Base-by-base conservation (phyloP, 2,329 filamentous ascomycete species). In the Diaporthe destruens region DNA sequence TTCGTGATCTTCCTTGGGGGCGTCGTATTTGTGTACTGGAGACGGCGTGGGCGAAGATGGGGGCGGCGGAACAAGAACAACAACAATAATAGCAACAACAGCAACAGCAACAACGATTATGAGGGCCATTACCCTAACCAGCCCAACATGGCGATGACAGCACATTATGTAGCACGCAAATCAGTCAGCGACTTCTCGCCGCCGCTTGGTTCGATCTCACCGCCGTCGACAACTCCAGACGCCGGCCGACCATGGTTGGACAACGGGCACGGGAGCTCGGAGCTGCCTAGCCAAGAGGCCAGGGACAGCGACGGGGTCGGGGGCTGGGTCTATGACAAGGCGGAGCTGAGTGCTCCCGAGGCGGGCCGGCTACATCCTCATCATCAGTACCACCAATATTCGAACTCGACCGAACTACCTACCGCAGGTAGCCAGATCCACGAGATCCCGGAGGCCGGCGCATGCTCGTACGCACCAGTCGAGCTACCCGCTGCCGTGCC, bases 221-320 rank as follows among this genome's bases (percentile, higher is more conserved):
- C 61, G 14, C 61, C 61, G 14, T 66, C 61, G n/a, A 39, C 61
- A 25, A 51, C 53, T 32, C 61, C 47, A 32, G 47, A 66, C 20
- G 61, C 44, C 32, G 61, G 61, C 61, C 61, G 47, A 32, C 44
- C 61, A 9, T 53, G 61, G 61, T 66, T 53, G 32, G 61, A 66
- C 32, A 66, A 66, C 32, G 61, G 61, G 47, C 44, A 34, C n/a
- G 61, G 61, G n/a, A 66, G 61, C 61, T 36, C 61, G n/a, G 61
- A 66, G 32, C 47, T 66, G n/a, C 61, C 47, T 32, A 20, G 47
- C 3, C 47, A 47, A n/a, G 61, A 53, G 47, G 47, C 32, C 61
- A 25, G 47, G 44, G 44, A 53, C 11, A 16, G 44, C 6, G n/a
- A 66, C 29, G 47, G 32, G 8, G 61, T 39, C 16, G 47, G 47